These are phyloP conservation scores for Verticillium zaregamsianum DNA, from an alignment of 2,329 filamentous ascomycete genomes.

Conservation along the genomic window DNA sequence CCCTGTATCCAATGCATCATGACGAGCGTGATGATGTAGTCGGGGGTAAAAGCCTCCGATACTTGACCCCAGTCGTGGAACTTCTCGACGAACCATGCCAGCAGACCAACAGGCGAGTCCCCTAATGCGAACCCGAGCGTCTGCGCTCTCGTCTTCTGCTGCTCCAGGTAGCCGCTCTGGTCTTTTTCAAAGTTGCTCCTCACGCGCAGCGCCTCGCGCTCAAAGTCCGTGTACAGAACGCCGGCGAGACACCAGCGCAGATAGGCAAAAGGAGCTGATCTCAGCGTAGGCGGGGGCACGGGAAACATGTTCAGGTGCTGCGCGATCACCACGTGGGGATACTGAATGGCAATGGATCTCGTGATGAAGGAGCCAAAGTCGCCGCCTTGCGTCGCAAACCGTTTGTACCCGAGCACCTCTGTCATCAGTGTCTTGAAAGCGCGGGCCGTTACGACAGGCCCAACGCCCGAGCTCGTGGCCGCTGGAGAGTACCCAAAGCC, in stretches of 20 bases:
- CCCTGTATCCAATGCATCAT: conserved; percentile 12
- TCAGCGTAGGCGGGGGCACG: conserved; percentile 2
- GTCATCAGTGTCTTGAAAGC: conserved; percentile 33
- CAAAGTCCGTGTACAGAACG: conserved; percentile 2
- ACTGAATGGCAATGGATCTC: conserved; percentile 10
- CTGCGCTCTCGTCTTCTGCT: conserved; percentile 1
- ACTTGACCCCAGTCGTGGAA: conserved; percentile 20
- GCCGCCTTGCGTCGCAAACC: conserved; percentile 27
- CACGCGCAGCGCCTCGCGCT: conserved; percentile 1
- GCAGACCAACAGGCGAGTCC: conserved; percentile 25
- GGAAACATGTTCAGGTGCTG: conserved; percentile 10
- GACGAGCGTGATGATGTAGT: conserved; percentile 17
- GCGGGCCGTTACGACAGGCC: conserved; percentile 20
- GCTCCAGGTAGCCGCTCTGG: background rate
- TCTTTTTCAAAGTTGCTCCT: background rate
- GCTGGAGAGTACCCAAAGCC: conserved; percentile 39
- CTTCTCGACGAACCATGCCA: conserved; percentile 6
- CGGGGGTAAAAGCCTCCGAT: conserved; percentile 3
- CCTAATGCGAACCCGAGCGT: conserved; percentile 13
- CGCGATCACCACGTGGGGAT: conserved; percentile 3
- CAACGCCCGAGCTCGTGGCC: conserved; percentile 24
- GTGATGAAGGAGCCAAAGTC: conserved; percentile 22
- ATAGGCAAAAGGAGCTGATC: background rate
- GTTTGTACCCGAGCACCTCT: conserved; percentile 28
- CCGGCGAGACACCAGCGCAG: conserved; percentile 3